Evolutionary conservation across 1,284 basidiomycete genomes (phyloP), one percentile per base, ranked within the genome.

Genomic region (Schizopora paradoxa): DNA sequence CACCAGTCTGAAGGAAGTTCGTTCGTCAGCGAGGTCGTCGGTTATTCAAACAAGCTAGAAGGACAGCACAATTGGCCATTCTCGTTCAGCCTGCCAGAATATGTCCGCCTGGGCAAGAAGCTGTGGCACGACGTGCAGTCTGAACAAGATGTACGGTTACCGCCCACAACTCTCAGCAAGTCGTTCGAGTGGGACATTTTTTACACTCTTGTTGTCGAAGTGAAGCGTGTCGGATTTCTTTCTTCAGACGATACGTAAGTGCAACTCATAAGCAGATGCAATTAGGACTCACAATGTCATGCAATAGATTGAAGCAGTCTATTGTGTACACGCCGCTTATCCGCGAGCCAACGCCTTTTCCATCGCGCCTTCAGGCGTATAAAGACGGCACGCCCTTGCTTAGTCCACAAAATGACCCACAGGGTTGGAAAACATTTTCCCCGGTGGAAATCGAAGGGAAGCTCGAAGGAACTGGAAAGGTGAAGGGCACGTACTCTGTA

Each of bases 51-150:
- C 21, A 55, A 55, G 22, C 28, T 55, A 8, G 33, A 47, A 34
- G 53, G 53, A 43, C 22, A 55, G 43, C 53, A 53, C 31, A 32
- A 44, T 25, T 55, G 53, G 53, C 40, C 42, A 11, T 55, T 51
- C 41, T 46, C 47, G 21, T 40, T 53, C 13, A 22, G 18, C 22
- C 37, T 55, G 19, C 53, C 53, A 8, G 41, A 41, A 10, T 28
- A 35, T 16, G 39, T 53, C 5, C n/a, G 34, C 18, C 16, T 47
- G 5, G 35, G 21, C 19, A 27, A 22, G 1, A 27, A 42, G 36
- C 29, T 43, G 13, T 35, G 43, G 14, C 26, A 14, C 13, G 40
- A 47, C 2, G n/a, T 42, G 19, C 23, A 41, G 21, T 26, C 42
- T 7, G 10, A 29, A 6, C 21, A 22, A n/a, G 37, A 19, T 6